Percentiles rank a stretch among this genome's conserved stretches.
Conservation (phyloP, 768 basidiomycete species). For the Termitomyces sp. region DNA sequence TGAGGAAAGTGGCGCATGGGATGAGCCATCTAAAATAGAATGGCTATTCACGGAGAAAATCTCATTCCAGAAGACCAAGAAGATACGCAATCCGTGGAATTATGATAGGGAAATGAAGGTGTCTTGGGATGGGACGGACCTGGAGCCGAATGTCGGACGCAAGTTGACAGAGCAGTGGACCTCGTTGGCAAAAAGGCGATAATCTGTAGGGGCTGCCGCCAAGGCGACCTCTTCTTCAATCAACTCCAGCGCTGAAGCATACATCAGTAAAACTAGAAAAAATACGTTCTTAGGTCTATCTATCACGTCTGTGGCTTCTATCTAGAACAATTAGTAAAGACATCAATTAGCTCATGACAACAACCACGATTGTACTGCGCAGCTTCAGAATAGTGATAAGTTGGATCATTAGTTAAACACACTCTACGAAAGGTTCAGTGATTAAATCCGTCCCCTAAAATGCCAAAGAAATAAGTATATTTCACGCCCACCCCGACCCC, state of each 20-base stretch:
- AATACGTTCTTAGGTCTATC: too few relatives aligned
- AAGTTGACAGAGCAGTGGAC: constrained; percentile 70
- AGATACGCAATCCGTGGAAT: constrained; percentile 92
- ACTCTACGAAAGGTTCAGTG: too few relatives aligned
- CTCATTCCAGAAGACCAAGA: constrained; percentile 72
- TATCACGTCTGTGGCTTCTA: too few relatives aligned
- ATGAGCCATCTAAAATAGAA: constrained; percentile 75
- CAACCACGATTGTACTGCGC: too few relatives aligned
- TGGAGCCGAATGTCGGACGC: constrained; percentile 77
- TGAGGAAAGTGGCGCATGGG: constrained; percentile 72
- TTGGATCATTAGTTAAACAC: too few relatives aligned
- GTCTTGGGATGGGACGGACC: constrained; percentile 87
- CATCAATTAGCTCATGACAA: too few relatives aligned
- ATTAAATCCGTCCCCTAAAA: too few relatives aligned
- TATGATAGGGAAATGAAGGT: constrained; percentile 78
- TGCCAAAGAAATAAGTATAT: background rate
- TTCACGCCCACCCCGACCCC: background rate
- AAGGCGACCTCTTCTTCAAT: background rate
- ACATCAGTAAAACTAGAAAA: too few relatives aligned
- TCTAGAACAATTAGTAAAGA: too few relatives aligned
- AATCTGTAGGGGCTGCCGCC: background rate
- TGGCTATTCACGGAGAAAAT: constrained; percentile 75
- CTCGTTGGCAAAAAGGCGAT: constrained; percentile 24
- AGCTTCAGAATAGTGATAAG: too few relatives aligned
- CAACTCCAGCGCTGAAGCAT: too few relatives aligned